These are phyloP conservation scores for Lactuca saligna DNA, from an alignment of 129 eudicot genomes.

Conservation along the genomic window DNA sequence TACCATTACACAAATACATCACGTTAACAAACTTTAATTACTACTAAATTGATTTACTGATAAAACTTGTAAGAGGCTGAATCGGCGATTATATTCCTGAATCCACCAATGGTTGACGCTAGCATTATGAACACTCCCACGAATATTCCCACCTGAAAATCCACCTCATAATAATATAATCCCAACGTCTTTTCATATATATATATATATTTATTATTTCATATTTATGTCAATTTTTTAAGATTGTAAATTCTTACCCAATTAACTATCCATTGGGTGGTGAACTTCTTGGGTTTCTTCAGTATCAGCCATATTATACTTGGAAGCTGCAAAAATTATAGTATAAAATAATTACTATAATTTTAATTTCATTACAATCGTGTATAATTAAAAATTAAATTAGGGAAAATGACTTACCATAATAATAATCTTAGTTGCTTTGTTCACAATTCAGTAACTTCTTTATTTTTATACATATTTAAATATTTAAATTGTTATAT, in stretches of 20 bases:
- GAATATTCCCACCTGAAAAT: conserved; percentile 69
- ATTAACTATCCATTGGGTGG: conserved; percentile 69
- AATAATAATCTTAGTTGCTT: no score
- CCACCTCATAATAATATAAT: background rate
- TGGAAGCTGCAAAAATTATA: conserved; percentile 65
- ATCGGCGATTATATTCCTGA: conserved; percentile 68
- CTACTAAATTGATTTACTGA: conserved; percentile 32
- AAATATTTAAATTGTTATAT: no score
- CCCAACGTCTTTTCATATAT: background rate
- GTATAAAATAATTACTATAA: background rate
- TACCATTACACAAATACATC: background rate
- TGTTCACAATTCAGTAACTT: no score
- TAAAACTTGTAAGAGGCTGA: conserved; percentile 74
- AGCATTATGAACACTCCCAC: conserved; percentile 78
- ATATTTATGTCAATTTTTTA: no score
- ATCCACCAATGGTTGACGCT: conserved; percentile 86
- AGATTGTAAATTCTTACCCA: conserved; percentile 53
- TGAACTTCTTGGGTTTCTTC: conserved; percentile 76
- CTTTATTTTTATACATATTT: no score
- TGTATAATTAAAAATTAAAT: no score
- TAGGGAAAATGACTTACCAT: no score
- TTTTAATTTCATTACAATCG: no score
- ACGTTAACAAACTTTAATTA: background rate
- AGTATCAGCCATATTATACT: conserved; percentile 81
- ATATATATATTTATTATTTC: background rate